Base-by-base conservation (phyloP, 2,329 filamentous ascomycete species). In the Aspergillus costaricaensis region DNA sequence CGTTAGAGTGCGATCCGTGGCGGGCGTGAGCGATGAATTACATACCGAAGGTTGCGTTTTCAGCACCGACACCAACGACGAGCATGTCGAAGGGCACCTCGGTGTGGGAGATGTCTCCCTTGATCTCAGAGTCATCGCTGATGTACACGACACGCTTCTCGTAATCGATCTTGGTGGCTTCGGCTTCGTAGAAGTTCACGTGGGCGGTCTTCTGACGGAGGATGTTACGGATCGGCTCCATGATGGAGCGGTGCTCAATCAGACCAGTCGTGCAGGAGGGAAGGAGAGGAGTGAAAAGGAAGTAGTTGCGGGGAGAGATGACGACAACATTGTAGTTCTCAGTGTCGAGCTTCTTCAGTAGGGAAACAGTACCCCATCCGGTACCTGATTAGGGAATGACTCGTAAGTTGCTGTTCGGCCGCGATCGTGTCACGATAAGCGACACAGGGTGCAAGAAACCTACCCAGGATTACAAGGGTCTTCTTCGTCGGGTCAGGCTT, bases 241-340 rank as follows among this genome's bases (percentile, higher is more conserved):
- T 99, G 80, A 99, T 99, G 74, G 93, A 98, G 77, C 95, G 92
- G 83, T 98, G 95, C 85, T 99, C 95, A 78, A 99, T 95, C 70
- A 92, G 90, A 72, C 95, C 95, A 67, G 94, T 97, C 55, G 95
- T 98, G 81, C 95, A 99, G 75, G 94, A 98, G 67, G 95, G 95
- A 63, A 99, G 87, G 61, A 99, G 88, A 62, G 95, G 95, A 30
- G 95, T 99, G 85, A 99, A 99, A 69, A 99, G 89, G 88, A 99
- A 99, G 86, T 96, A 99, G 83, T 99, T 99, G 76, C 95, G 91
- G 57, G 95, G 95, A 53, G 95, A 98, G 77, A 99, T 91, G 77
- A 99, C 92, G 75, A 98, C 80, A 78, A 98, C 94, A 78, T 99
- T 98, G 87, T 98, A 99, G 85, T 98, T 96, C 79, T 96, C 91